Base-by-base conservation (phyloP, 192 early-diverging fungal genomes). In the Helicostylum pulchrum region DNA sequence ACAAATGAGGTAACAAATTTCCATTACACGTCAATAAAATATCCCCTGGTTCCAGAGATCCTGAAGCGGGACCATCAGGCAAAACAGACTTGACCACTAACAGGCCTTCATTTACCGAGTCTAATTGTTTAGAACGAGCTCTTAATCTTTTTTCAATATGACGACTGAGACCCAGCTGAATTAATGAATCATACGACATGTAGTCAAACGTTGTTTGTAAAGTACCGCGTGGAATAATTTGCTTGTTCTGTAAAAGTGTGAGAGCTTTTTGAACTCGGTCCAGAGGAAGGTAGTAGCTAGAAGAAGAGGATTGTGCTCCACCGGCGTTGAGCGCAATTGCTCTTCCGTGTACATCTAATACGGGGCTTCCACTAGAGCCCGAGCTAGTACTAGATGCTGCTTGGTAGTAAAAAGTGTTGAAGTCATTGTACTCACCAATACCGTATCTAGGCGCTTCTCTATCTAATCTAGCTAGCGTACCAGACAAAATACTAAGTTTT, bases 301-400 rank as follows among this genome's bases (percentile, higher is more conserved):
- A 67, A 0, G 79, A 85, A 21, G 78, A 74, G 0, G 79, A 80
- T n/a, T 49, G 70, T 8, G 83, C 83, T 30, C 89, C 88, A 54
- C 89, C 91, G 21, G 83, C 80, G 53, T 91, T 86, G 21, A 93
- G 65, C 0, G 81, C 91, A 12, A 93, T 81, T 0, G 91, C 91
- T 56, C 82, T 64, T 1, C 91, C 91, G 9, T 84, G 68, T 7
- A 91, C 78, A 52, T 91, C 87, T 20, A 93, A 7, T 80, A 77
- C 50, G 75, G 79, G 56, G 83, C 74, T 0, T 85, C 72, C 53
- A 46, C 83, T 19, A 66, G 72, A 3, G 62, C 71, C 0, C 17
- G 46, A 7, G 71, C 69, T 31, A 0, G 53, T 31, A 7, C 23
- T 2, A 30, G 32, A 23, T 34, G 53, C 26, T 31, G 21, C 52